Base-by-base conservation (phyloP, 345 rosid genomes). In the Eucalyptus paniculata region DNA sequence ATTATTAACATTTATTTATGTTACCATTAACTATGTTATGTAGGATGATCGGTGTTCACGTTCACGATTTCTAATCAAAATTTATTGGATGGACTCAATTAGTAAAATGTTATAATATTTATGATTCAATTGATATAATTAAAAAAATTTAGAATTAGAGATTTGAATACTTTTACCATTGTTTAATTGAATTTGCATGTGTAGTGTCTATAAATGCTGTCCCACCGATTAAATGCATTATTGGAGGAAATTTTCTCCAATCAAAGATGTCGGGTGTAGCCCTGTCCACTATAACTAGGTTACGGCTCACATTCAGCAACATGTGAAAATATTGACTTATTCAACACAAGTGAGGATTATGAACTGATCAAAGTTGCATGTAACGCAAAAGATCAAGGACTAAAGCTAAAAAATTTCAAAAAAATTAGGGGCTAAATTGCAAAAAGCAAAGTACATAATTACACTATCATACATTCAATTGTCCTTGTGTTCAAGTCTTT, bases 11-110 rank as follows among this genome's bases (percentile, higher is more conserved):
- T 53, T 53, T 53, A 0, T 21, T 53, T 53, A 21, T 2, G 26
- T 53, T 21, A 8, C 0, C 1, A 0, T 21, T 53, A 53, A 53
- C 0, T 53, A 0, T 53, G 11, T 53, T 0, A 53, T 53, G 26
- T 53, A 53, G 0, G 26, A 53, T 53, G 2, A 0, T 53, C 0
- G 11, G 11, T 53, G 58, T 53, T 21, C 0, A 24, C 3, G 0
- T 56, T 24, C 1, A 26, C 0, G 30, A 24, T 56, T 56, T 56
- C 0, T 56, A 3, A 56, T 26, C 1, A 23, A 56, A 56, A 56
- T 24, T 56, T 3, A 23, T 0, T 56, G 6, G 14, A 56, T 56
- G 3, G 1, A 24, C 62, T 56, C 1, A 56, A 56, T 24, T 26
- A 56, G 3, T 56, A 56, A 56, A 56, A 56, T 26, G 2, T 56